phyloP scores from a whole-genome alignment of 768 basidiomycete species.

The Candolleomyces efflorescens region DNA sequence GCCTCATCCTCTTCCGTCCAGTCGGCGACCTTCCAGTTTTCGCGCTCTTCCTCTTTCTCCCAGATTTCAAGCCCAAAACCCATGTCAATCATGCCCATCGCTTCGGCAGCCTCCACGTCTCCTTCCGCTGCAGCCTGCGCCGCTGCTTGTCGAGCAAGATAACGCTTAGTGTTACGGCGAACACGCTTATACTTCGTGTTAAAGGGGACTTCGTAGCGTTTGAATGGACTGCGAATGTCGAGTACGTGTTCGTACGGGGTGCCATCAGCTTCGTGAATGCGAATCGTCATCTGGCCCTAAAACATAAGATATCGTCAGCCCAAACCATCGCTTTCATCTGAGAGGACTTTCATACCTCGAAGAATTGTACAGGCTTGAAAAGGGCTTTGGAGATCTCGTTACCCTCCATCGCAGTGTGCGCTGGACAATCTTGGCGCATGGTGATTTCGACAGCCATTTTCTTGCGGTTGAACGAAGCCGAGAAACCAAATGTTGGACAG shows the following conservation, averaged over 20 bases:
- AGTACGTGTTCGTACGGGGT: slow-evolving; percentile 98
- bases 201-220: slow-evolving; percentile 97
- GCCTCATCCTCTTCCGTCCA: slow-evolving; percentile 98
- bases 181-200: slow-evolving; percentile 98
- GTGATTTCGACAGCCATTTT: slow-evolving; percentile 98
- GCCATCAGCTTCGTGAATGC: slow-evolving; percentile 98
- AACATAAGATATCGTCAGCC: neutral
- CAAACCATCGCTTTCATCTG: neutral
- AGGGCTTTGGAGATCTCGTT: slow-evolving; percentile 61
- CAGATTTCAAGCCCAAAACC: slow-evolving; percentile 91
- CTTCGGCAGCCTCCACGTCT: slow-evolving; percentile 87
- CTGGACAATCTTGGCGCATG: slow-evolving; percentile 86
- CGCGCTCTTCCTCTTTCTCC: slow-evolving; percentile 92
- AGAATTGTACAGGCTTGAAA: slow-evolving; percentile 82
- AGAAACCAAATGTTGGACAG: slow-evolving; percentile 87
- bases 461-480: slow-evolving; percentile 92
- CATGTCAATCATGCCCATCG: slow-evolving; percentile 92
- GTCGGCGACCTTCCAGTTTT: slow-evolving; percentile 95
- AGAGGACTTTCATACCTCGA: slow-evolving; percentile 56
- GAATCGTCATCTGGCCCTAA: slow-evolving; percentile 96
- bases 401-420: slow-evolving; percentile 65
- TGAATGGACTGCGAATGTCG: slow-evolving; percentile 81
- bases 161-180: slow-evolving; percentile 94
- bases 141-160: slow-evolving; percentile 87
- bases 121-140: slow-evolving; percentile 92